phyloP scores from a whole-genome alignment of 2,329 filamentous ascomycete species.

The Ustulina deusta region DNA sequence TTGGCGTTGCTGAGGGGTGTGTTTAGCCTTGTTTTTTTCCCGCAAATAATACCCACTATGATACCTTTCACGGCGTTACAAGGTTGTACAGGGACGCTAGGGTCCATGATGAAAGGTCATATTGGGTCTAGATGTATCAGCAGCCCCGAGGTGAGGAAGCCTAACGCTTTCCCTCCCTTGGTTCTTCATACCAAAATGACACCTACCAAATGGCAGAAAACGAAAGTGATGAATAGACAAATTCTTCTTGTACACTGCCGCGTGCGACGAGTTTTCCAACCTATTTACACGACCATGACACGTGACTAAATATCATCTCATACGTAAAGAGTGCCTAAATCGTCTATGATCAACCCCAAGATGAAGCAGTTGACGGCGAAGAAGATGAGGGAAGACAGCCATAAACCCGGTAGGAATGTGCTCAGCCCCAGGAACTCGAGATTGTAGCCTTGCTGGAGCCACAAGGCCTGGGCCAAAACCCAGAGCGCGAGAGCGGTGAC shows the following conservation, averaged over 20 bases:
- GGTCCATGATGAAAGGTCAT: constrained; percentile 18
- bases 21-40: constrained; percentile 28
- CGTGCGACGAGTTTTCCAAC: background rate
- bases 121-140: constrained; percentile 19
- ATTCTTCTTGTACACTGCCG: constrained; percentile 10
- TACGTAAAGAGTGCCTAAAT: constrained; percentile 57
- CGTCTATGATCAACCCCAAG: constrained; percentile 80
- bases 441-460: constrained; percentile 80
- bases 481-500: constrained; percentile 75
- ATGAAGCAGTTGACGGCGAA: constrained; percentile 91
- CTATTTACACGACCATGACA: background rate
- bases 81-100: constrained; percentile 31
- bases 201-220: constrained; percentile 25
- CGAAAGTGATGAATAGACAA: constrained; percentile 34
- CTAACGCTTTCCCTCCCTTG: constrained; percentile 7
- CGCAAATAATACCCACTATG: constrained; percentile 48
- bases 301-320: background rate
- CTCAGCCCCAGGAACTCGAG: constrained; percentile 85
- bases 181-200: constrained; percentile 20
- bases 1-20: constrained; percentile 20
- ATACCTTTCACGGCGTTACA: constrained; percentile 35
- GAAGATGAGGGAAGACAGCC: constrained; percentile 79
- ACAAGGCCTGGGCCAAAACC: constrained; percentile 79
- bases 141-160: constrained; percentile 23
- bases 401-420: constrained; percentile 88